phyloP scores from a whole-genome alignment of 371 early-diverging fungal genomes.

The Apophysomyces variabilis region DNA sequence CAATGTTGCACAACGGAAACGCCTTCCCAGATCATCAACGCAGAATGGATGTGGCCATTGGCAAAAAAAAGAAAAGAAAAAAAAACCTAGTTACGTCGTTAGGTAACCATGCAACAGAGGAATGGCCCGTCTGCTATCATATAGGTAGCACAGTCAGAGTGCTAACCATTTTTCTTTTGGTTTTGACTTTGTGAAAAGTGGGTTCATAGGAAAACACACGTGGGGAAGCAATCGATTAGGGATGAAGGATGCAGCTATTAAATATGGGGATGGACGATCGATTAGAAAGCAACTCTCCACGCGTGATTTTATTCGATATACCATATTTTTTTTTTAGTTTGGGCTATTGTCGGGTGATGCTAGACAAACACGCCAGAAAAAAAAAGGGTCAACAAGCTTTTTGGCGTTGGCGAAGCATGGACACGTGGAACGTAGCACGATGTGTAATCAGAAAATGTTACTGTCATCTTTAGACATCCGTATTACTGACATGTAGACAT shows the following conservation, averaged over 20 bases:
- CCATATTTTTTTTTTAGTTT: background rate
- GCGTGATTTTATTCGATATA: background rate
- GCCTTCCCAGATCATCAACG: background rate
- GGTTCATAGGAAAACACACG: conserved; percentile 6
- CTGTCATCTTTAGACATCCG: background rate
- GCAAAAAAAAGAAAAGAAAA: background rate
- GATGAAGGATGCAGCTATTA: conserved; percentile 4
- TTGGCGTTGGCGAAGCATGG: conserved; percentile 10
- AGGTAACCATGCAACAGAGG: background rate
- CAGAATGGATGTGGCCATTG: background rate
- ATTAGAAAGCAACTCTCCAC: background rate
- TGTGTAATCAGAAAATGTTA: background rate
- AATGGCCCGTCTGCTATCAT: background rate
- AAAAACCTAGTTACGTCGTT: background rate
- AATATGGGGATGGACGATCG: background rate
- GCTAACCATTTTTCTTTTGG: background rate
- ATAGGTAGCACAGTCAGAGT: background rate
- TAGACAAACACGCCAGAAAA: conserved; percentile 10
- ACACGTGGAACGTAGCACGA: conserved; percentile 11
- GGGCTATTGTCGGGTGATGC: conserved; percentile 4
- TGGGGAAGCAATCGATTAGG: conserved; percentile 8
- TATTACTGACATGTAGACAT: background rate
- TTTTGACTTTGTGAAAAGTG: background rate
- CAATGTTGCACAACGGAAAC: conserved; percentile 1
- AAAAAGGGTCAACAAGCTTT: conserved; percentile 11